These are phyloP conservation scores for Pseudotsuga menziesii DNA, from an alignment of 75 land plant genomes.

Conservation along the genomic window DNA sequence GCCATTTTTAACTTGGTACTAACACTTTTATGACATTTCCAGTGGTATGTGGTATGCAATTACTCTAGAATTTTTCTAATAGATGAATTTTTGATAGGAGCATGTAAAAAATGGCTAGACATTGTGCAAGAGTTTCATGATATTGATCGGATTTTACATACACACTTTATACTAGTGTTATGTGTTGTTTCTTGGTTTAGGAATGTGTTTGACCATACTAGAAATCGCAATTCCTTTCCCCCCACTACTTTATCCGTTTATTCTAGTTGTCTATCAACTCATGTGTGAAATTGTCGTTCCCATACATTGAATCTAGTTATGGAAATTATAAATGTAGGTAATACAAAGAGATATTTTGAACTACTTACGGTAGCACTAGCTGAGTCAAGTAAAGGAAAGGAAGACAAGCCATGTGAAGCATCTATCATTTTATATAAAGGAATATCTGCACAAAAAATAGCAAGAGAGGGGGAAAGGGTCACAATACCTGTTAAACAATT, in stretches of 20 bases:
- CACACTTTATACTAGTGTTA: constrained; percentile 72
- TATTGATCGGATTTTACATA: constrained; percentile 75
- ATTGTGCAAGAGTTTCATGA: constrained; percentile 63
- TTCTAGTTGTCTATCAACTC: background rate
- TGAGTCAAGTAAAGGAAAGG: constrained; percentile 14
- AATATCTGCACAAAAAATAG: background rate
- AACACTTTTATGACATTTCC: background rate
- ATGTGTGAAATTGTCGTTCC: background rate
- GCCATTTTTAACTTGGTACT: background rate
- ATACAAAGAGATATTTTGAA: constrained; percentile 19
- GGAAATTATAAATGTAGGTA: constrained; percentile 5
- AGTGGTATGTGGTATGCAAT: background rate
- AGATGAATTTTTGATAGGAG: constrained; percentile 46
- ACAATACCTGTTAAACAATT: constrained; percentile 17
- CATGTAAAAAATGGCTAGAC: constrained; percentile 68
- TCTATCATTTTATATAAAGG: constrained; percentile 1
- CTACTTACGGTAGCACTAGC: constrained; percentile 36
- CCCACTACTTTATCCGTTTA: background rate
- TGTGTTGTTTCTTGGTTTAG: constrained; percentile 47
- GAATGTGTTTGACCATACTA: constrained; percentile 3
- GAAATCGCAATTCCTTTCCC: background rate
- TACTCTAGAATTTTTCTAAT: background rate
- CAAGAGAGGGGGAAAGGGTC: constrained; percentile 13
- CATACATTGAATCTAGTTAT: background rate
- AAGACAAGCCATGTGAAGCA: constrained; percentile 3